Percentiles rank a stretch among this genome's conserved stretches.
These are phyloP conservation scores for Ogataea saltuana DNA, from an alignment of 805 yeast genomes.

Conservation along the genomic window DNA sequence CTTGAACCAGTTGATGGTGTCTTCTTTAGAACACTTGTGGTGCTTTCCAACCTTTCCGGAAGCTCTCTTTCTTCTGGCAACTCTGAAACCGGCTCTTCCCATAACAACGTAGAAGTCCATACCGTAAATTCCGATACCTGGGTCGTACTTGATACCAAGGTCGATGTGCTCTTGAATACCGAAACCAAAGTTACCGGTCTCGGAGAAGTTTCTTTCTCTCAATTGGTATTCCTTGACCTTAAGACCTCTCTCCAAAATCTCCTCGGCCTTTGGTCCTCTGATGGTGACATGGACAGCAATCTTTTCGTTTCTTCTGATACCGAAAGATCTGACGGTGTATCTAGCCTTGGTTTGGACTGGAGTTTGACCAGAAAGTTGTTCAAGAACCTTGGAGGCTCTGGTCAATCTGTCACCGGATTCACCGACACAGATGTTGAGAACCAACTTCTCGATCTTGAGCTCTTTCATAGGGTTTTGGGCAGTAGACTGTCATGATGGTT, in stretches of 20 bases:
- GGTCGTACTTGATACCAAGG: constrained; percentile 99
- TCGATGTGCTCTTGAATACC: constrained; percentile 99
- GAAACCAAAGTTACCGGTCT: constrained; percentile 99
- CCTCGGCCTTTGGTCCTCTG: constrained; percentile 99
- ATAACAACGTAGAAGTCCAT: constrained; percentile 99
- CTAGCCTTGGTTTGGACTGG: constrained; percentile 99
- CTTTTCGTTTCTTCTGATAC: constrained; percentile 99
- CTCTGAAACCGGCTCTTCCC: constrained; percentile 99
- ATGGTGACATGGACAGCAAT: constrained; percentile 98
- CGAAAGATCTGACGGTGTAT: constrained; percentile 99
- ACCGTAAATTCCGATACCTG: constrained; percentile 99
- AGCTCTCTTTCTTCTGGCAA: constrained; percentile 97
- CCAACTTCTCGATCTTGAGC: constrained; percentile 97
- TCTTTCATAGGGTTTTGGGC: constrained; percentile 97
- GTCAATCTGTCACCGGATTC: constrained; percentile 99
- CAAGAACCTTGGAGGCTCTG: constrained; percentile 99
- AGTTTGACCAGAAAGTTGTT: constrained; percentile 99
- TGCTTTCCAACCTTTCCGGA: constrained; percentile 84
- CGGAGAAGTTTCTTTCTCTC: constrained; percentile 91
- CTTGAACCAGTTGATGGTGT: constrained; percentile 98
- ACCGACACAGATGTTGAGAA: constrained; percentile 99
- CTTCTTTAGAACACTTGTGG: constrained; percentile 91
- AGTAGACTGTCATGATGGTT: constrained; percentile 46
- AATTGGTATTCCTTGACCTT: constrained; percentile 99
- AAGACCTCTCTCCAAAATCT: constrained; percentile 99